phyloP scores from a whole-genome alignment of 352 stramenopile species.

The Pythium rhizo-oryzae region DNA sequence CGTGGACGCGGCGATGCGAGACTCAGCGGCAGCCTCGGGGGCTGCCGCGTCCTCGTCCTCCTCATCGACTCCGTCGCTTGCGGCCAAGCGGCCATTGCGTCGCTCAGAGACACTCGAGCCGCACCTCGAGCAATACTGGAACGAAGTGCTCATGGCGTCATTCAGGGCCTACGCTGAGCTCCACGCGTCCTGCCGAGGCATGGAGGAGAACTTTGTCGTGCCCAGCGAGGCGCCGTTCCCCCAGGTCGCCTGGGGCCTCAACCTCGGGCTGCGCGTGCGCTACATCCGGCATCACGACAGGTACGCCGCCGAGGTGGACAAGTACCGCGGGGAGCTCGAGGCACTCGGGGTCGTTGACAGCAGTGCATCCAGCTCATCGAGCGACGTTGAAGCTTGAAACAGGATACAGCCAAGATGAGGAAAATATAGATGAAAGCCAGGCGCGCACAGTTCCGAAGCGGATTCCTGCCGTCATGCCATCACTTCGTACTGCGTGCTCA shows the following conservation, averaged over 20 bases:
- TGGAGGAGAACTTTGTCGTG: conserved; percentile 64
- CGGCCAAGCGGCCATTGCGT: neutral
- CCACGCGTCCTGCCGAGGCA: conserved; percentile 55
- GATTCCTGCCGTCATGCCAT: too few relatives aligned
- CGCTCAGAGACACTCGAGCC: conserved; percentile 32
- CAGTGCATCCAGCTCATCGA: neutral
- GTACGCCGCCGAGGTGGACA: conserved; percentile 61
- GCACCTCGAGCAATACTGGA: conserved; percentile 73
- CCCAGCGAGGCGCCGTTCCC: conserved; percentile 59
- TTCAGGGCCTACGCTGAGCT: conserved; percentile 57
- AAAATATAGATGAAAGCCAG: neutral
- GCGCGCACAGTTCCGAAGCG: too few relatives aligned
- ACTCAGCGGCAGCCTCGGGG: neutral
- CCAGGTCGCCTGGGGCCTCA: conserved; percentile 62
- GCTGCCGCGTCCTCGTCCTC: neutral
- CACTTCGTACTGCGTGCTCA: too few relatives aligned
- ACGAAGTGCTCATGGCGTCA: conserved; percentile 64
- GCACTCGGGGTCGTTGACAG: conserved; percentile 31
- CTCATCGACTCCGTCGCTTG: neutral
- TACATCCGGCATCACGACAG: conserved; percentile 70
- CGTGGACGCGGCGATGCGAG: conserved; percentile 13
- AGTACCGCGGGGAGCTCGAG: conserved; percentile 52
- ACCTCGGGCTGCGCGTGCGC: conserved; percentile 66
- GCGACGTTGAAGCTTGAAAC: neutral
- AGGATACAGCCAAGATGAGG: neutral